Percentiles rank a stretch among this genome's conserved stretches.
phyloP scores from a whole-genome alignment of 1,284 basidiomycete species.

The Ustilago esculenta region DNA sequence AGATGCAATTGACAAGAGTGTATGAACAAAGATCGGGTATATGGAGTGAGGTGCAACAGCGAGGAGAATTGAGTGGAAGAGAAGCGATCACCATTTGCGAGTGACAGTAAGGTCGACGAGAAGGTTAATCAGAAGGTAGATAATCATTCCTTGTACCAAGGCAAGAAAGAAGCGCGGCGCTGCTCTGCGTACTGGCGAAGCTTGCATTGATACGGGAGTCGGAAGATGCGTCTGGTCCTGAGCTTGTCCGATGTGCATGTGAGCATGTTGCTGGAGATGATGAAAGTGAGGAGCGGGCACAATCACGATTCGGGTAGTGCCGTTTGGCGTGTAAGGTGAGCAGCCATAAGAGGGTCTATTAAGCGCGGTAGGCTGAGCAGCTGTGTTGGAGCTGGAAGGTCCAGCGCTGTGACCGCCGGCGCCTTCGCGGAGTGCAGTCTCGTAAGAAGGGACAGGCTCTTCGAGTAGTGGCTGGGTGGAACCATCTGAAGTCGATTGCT shows the following conservation, averaged over 20 bases:
- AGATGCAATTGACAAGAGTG: no score
- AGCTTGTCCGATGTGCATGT: slow-evolving; percentile 1
- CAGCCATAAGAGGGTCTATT: slow-evolving; percentile 24
- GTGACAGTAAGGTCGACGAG: slow-evolving; percentile 30
- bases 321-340: slow-evolving; percentile 37
- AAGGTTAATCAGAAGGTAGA: slow-evolving; percentile 43
- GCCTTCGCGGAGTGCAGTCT: slow-evolving; percentile 38
- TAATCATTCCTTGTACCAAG: slow-evolving; percentile 29
- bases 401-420: slow-evolving; percentile 24
- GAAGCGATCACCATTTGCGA: slow-evolving; percentile 23
- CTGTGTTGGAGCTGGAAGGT: slow-evolving; percentile 8
- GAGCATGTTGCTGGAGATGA: slow-evolving; percentile 2
- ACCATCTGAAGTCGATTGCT: not conserved
- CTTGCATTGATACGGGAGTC: slow-evolving; percentile 9
- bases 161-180: slow-evolving; percentile 33
- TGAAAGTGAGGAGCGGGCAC: slow-evolving; percentile 30
- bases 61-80: not conserved
- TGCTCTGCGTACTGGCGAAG: slow-evolving; percentile 15
- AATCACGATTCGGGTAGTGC: slow-evolving; percentile 37
- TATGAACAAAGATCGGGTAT: slow-evolving; percentile 5
- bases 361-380: not conserved
- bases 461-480: slow-evolving; percentile 8
- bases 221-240: slow-evolving; percentile 17
- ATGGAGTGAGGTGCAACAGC: not conserved
- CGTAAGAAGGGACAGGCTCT: slow-evolving; percentile 48